Evolutionary conservation across 805 yeast genomes (phyloP).

Genomic region (Priceomyces medius): DNA sequence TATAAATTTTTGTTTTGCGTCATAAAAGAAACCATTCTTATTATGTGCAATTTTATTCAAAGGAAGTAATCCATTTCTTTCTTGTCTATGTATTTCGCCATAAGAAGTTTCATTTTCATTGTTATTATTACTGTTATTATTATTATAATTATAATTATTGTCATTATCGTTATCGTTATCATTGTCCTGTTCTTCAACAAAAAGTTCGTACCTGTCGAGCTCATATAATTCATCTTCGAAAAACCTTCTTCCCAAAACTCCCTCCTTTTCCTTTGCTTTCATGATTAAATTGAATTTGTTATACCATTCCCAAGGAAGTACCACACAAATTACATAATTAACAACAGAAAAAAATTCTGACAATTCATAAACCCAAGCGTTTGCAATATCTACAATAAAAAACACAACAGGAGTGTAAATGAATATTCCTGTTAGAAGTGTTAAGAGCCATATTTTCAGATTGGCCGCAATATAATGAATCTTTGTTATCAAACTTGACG

Average conservation of each 20-base stretch:
- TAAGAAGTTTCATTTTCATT: slow-evolving; percentile 6
- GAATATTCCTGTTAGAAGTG: slow-evolving; percentile 53
- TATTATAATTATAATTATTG: slow-evolving; percentile 4
- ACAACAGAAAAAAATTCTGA: slow-evolving; percentile 74
- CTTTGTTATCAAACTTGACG: slow-evolving; percentile 54
- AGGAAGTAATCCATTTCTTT: background rate
- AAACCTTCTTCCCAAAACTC: slow-evolving; percentile 71
- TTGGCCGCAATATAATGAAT: slow-evolving; percentile 49
- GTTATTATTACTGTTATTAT: slow-evolving; percentile 5
- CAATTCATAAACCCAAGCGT: slow-evolving; percentile 70
- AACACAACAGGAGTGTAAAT: slow-evolving; percentile 64
- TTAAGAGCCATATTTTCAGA: slow-evolving; percentile 51
- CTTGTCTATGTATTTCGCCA: too few relatives aligned
- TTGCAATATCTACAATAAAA: slow-evolving; percentile 74
- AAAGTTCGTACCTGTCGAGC: slow-evolving; percentile 38
- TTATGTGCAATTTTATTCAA: background rate
- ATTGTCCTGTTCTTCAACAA: slow-evolving; percentile 34
- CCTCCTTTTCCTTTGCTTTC: slow-evolving; percentile 61
- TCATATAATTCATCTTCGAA: slow-evolving; percentile 63
- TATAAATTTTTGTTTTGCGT: slow-evolving; percentile 38
- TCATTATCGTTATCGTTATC: slow-evolving; percentile 1
- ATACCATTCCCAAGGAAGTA: slow-evolving; percentile 85
- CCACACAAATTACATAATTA: slow-evolving; percentile 68
- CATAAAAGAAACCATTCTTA: background rate
- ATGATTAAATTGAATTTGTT: slow-evolving; percentile 60